Evolutionary conservation across 2,329 filamentous ascomycete genomes (phyloP), one percentile per base, ranked within the genome.

Genomic region (Aspergillus caelatus): DNA sequence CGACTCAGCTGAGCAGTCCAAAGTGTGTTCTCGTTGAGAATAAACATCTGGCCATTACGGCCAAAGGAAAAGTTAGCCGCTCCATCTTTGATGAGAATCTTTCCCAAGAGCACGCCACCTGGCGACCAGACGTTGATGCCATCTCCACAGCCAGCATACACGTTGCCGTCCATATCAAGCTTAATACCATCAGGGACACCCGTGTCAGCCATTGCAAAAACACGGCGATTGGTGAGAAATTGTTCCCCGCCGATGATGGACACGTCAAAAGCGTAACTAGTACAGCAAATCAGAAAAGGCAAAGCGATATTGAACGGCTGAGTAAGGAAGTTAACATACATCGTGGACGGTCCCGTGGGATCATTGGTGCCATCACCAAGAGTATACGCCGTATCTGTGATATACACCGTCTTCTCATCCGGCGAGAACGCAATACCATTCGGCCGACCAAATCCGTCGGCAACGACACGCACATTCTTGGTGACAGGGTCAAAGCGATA

Each of bases 121-220:
- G 79, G 71, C 61, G 78, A 81, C 83, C 84, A 88, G 10, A 87
- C 79, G 62, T 86, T 80, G 23, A 87, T 75, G 0, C 85, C 85
- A 68, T 87, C 85, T 0, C 82, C 83, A 63, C 83, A 85, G 0
- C 82, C 84, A 30, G 81, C 79, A 73, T 85, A 88, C 1, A 88
- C 82, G 70, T 87, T 87, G 2, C 85, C 85, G 3, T 81, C 67
- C 1, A 77, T 78, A 67, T 88, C 85, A 46, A 81, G 80, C 65
- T 85, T 84, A 64, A 86, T 75, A 10, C 76, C 77, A 59, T 78
- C 76, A 0, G 85, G 84, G 7, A 82, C 76, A 0, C 84, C 84
- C 0, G 74, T 73, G 39, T 80, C 77, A 0, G 81, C 79, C 64
- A 81, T 83, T 1, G 85, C 81, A 67, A 88, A 88, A 0, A 86